A percentile compares a stretch with the other conserved stretches of the same genome.
phyloP scores from a whole-genome alignment of 2,329 filamentous ascomycete species.

The Aureobasidium mangrovei region DNA sequence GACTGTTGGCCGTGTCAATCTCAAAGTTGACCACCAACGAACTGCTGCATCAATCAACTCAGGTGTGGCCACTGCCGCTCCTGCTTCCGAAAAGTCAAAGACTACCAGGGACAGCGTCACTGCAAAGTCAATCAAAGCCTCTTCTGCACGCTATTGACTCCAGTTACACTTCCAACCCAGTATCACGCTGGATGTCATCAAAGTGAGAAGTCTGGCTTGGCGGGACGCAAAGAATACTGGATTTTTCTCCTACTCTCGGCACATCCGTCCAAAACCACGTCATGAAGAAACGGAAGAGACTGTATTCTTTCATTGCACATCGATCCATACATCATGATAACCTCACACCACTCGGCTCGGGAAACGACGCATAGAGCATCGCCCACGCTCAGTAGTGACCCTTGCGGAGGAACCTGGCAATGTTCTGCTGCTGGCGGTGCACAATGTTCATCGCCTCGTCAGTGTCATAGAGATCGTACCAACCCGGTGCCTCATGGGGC shows the following conservation, averaged over 20 bases:
- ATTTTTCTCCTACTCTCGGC: no score
- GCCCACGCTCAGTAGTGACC: neutral
- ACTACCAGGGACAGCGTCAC: neutral
- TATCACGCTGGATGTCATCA: no score
- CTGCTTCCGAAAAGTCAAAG: conserved; percentile 2
- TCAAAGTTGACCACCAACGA: conserved; percentile 21
- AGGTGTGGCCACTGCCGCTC: neutral
- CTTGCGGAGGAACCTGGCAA: conserved; percentile 17
- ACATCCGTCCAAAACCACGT: no score
- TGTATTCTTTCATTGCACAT: no score
- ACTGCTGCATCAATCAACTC: conserved; percentile 1
- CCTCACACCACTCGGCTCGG: no score
- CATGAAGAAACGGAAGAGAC: no score
- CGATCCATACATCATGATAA: no score
- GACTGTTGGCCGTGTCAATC: conserved; percentile 19
- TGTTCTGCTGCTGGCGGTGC: conserved; percentile 25
- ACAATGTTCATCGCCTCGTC: conserved; percentile 32
- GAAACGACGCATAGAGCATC: no score
- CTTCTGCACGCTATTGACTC: no score
- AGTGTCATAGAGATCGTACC: conserved; percentile 34
- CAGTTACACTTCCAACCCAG: no score
- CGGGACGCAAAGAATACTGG: no score
- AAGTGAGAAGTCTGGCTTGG: no score
- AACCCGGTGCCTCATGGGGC: conserved; percentile 32
- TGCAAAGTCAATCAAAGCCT: neutral